Conservation (phyloP, 805 yeast genomes). For the Maudiozyma serrabonitensis region DNA sequence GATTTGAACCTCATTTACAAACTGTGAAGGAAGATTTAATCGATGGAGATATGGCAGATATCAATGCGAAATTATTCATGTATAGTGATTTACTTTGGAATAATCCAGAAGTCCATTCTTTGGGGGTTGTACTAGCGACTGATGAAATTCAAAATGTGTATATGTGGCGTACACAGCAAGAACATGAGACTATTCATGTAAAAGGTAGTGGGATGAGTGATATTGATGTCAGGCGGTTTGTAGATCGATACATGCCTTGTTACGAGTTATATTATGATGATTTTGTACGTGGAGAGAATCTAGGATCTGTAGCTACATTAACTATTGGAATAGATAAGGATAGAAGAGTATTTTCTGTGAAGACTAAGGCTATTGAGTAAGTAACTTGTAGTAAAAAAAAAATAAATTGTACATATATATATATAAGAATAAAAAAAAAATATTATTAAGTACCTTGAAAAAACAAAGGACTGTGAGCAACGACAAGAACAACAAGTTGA, state of each 20-base stretch:
- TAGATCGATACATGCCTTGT: slow-evolving; percentile 79
- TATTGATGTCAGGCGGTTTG: slow-evolving; percentile 53
- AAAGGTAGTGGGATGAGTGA: slow-evolving; percentile 78
- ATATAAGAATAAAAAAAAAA: not conserved
- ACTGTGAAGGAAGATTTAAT: slow-evolving; percentile 9
- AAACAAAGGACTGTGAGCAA: not conserved
- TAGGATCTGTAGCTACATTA: slow-evolving; percentile 24
- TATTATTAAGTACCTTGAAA: not conserved
- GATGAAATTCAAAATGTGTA: slow-evolving; percentile 52
- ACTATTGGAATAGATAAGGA: slow-evolving; percentile 23
- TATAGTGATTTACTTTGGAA: slow-evolving; percentile 38
- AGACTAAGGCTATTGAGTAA: slow-evolving; percentile 11
- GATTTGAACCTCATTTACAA: slow-evolving; percentile 43
- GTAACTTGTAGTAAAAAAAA: too few species aligned
- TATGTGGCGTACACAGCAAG: slow-evolving; percentile 67
- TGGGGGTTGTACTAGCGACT: slow-evolving; percentile 55
- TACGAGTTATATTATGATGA: slow-evolving; percentile 58
- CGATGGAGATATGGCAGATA: slow-evolving; percentile 24
- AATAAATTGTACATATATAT: too few species aligned
- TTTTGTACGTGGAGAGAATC: slow-evolving; percentile 28
- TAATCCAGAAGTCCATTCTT: slow-evolving; percentile 46
- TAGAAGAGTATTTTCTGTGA: slow-evolving; percentile 15
- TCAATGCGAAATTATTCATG: slow-evolving; percentile 43
- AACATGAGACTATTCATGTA: slow-evolving; percentile 16
- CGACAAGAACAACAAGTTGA: not conserved